Evolutionary conservation across 129 eudicot genomes (phyloP), one percentile per base, ranked within the genome.

Genomic region (Solidago caesia): DNA sequence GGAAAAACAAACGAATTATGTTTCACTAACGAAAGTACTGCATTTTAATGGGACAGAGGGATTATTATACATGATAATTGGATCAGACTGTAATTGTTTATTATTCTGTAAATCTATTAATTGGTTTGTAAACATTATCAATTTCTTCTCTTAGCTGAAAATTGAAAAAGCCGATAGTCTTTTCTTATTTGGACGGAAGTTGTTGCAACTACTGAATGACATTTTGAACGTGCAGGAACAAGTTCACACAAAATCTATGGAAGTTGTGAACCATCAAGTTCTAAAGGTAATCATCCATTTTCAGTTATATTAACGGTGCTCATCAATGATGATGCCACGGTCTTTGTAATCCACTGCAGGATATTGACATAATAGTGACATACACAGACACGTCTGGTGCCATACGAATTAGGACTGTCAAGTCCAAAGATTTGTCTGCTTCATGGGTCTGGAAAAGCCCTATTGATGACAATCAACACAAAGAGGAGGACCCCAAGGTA

Each of bases 371-470:
- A 68, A 82, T 95, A 68, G 99, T 95, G 82, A 84, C 97, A 75
- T 95, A 95, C 84, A 91, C 80, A 63, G 97, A 95, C 82, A 69
- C 89, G 75, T 85, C 94, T 80, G 99, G 99, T 67, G 89, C 89
- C 75, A 76, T 95, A 58, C 88, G 82, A 58, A 85, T 91, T 78
- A 85, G 82, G 77, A 85, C 82, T 57, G 91, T 95, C 72, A 87
- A 82, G 29, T 92, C 97, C 59, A 88, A 69, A 78, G 82, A 89
- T 79, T 67, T 95, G 43, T 95, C 99, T 13, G 78, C 99, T 84
- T 95, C 99, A 64, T 95, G 99, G 99, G 90, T 89, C 29, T 95
- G 97, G 99, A 86, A 78, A 82, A 75, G 67, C 75, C 96, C 97
- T 29, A 75, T 55, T 11, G 80, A 87, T 88, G 88, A 78, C 47